Percentiles rank a stretch among this genome's conserved stretches.
phyloP scores from a whole-genome alignment of 2,329 filamentous ascomycete species.

The Phyllosticta citribraziliensis region DNA sequence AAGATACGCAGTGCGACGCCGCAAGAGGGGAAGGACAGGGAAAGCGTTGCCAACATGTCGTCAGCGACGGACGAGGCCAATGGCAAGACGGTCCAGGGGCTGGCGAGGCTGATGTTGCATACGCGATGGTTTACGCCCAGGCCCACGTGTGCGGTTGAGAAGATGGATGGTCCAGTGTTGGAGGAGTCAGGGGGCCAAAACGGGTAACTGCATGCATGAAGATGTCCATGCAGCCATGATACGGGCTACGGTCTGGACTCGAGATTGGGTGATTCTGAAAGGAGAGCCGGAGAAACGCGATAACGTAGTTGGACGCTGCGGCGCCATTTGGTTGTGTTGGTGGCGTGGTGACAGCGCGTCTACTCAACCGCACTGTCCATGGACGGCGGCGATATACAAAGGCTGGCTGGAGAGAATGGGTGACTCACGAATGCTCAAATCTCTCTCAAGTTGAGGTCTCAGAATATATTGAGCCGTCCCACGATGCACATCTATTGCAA shows the following conservation, averaged over 20 bases:
- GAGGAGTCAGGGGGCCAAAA: not conserved
- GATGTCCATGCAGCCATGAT: not conserved
- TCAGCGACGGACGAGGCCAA: not conserved
- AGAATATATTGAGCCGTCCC: not conserved
- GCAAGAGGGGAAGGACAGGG: not conserved
- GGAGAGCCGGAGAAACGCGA: not conserved
- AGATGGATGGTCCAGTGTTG: not conserved
- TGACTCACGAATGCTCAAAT: too few relatives aligned
- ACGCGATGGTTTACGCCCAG: not conserved
- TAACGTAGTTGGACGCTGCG: not conserved
- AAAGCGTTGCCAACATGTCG: not conserved
- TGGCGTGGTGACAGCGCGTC: not conserved
- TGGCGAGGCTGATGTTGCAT: not conserved
- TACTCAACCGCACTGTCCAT: not conserved
- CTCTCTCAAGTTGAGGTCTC: not conserved
- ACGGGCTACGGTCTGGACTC: not conserved
- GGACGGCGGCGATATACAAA: too few relatives aligned
- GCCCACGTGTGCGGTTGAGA: not conserved
- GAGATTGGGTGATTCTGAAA: not conserved
- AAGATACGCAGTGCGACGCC: not conserved
- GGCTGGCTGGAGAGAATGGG: too few relatives aligned
- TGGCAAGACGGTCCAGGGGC: not conserved
- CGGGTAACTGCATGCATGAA: not conserved
- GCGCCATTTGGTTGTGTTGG: not conserved
- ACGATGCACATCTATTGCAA: not conserved